phyloP scores from a whole-genome alignment of 495 filamentous ascomycete genomes.

The Annulohypoxylon maeteangense region DNA sequence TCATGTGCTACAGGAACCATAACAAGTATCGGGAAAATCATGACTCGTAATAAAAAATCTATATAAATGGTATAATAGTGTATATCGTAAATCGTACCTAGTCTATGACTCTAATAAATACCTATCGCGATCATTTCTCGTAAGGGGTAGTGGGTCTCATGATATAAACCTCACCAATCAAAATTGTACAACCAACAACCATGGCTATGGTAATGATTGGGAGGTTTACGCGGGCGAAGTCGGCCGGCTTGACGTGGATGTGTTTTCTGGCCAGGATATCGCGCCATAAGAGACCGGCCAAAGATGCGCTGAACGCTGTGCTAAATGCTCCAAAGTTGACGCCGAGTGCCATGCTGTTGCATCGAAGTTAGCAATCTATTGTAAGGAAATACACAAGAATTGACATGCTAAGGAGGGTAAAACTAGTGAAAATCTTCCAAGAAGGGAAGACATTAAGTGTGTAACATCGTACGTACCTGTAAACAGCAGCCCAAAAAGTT shows the following conservation, averaged over 20 bases:
- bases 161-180: constrained; percentile 70
- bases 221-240: constrained; percentile 72
- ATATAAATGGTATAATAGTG: background rate
- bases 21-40: constrained; percentile 11
- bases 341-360: constrained; percentile 68
- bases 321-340: constrained; percentile 77
- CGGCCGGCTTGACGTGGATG: constrained; percentile 65
- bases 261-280: constrained; percentile 72
- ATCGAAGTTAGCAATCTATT: background rate
- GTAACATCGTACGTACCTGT: constrained; percentile 43
- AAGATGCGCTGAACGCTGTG: constrained; percentile 71
- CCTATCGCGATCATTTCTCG: constrained; percentile 9
- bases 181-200: constrained; percentile 67
- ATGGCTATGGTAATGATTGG: constrained; percentile 74
- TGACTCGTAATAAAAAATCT: constrained; percentile 15
- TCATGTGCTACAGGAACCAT: too few species aligned
- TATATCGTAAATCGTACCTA: constrained; percentile 27
- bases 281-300: constrained; percentile 73
- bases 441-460: background rate
- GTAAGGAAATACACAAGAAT: background rate
- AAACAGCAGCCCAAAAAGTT: constrained; percentile 73
- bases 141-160: constrained; percentile 45
- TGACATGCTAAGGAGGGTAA: too few species aligned
- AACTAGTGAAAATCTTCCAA: too few species aligned
- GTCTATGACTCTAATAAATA: constrained; percentile 20